Evolutionary conservation across 2,329 filamentous ascomycete genomes (phyloP).

Genomic region (Aspergillus eucalypticola): DNA sequence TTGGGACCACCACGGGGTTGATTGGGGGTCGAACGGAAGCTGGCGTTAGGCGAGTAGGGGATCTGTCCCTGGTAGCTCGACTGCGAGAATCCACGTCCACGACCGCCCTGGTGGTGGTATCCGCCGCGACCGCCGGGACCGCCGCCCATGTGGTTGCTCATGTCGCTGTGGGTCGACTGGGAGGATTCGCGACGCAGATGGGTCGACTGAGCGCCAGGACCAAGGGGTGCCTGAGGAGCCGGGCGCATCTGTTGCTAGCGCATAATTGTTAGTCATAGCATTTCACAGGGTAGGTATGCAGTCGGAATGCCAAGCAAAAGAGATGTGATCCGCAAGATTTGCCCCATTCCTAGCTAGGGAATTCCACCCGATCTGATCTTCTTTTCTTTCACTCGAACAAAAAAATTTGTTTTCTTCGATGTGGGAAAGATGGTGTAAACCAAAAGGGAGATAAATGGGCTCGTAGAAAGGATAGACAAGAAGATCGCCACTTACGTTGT

Average conservation of each 20-base stretch:
- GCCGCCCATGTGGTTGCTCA: constrained; percentile 58
- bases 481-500: constrained; percentile 62
- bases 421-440: neutral
- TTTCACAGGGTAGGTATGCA: constrained; percentile 9
- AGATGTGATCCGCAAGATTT: constrained; percentile 5
- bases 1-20: constrained; percentile 52
- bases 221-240: constrained; percentile 61
- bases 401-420: neutral
- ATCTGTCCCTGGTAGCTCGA: constrained; percentile 54
- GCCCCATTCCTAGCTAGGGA: neutral
- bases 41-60: constrained; percentile 56
- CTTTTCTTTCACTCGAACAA: neutral
- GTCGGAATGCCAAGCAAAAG: constrained; percentile 18
- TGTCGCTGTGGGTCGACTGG: constrained; percentile 76
- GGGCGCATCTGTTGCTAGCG: constrained; percentile 62
- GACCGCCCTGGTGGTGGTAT: constrained; percentile 55
- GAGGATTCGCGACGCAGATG: constrained; percentile 86
- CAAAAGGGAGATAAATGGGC: neutral
- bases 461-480: neutral
- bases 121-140: constrained; percentile 58
- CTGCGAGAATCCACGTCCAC: constrained; percentile 59
- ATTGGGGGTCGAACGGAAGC: constrained; percentile 53
- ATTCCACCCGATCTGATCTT: neutral
- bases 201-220: constrained; percentile 64
- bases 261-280: constrained; percentile 22